phyloP scores from a whole-genome alignment of 2,329 filamentous ascomycete species.

The Akanthomyces muscarius region DNA sequence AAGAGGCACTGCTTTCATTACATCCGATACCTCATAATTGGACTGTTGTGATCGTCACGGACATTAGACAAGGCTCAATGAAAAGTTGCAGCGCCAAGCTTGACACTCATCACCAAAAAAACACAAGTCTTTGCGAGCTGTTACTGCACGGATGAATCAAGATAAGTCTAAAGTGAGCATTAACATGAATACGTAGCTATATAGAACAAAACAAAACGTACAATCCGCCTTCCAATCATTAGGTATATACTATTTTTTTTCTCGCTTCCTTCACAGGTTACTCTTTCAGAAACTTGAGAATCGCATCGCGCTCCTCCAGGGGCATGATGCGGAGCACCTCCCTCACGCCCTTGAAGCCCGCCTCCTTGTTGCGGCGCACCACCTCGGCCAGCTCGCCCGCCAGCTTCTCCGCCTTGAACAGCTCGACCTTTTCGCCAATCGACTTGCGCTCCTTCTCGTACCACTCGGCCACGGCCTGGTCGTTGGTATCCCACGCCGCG shows the following conservation, averaged over 20 bases:
- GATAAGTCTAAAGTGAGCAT: not conserved
- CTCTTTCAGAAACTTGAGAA: conserved; percentile 58
- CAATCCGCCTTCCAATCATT: conserved; percentile 7
- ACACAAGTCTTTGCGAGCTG: too few relatives aligned
- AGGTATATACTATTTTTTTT: not conserved
- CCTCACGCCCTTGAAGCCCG: conserved; percentile 79
- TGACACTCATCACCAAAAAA: too few relatives aligned
- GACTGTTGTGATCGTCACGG: too few relatives aligned
- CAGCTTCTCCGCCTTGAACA: conserved; percentile 70
- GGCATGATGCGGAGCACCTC: conserved; percentile 83
- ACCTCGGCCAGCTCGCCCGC: conserved; percentile 44
- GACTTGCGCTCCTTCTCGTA: conserved; percentile 90
- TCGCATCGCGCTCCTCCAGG: conserved; percentile 79
- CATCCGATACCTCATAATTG: too few relatives aligned
- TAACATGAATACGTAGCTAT: conserved; percentile 10
- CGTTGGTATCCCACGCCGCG: conserved; percentile 70
- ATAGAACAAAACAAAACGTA: not conserved
- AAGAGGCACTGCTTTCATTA: too few relatives aligned
- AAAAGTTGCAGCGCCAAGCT: too few relatives aligned
- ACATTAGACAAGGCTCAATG: too few relatives aligned
- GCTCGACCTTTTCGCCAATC: conserved; percentile 79
- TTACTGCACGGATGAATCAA: too few relatives aligned
- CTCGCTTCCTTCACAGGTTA: conserved; percentile 22
- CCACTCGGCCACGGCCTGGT: conserved; percentile 84
- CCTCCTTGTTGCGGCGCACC: conserved; percentile 51